Evolutionary conservation across 139 green algal species (phyloP).

Genomic region (Ettlia oleoabundans): DNA sequence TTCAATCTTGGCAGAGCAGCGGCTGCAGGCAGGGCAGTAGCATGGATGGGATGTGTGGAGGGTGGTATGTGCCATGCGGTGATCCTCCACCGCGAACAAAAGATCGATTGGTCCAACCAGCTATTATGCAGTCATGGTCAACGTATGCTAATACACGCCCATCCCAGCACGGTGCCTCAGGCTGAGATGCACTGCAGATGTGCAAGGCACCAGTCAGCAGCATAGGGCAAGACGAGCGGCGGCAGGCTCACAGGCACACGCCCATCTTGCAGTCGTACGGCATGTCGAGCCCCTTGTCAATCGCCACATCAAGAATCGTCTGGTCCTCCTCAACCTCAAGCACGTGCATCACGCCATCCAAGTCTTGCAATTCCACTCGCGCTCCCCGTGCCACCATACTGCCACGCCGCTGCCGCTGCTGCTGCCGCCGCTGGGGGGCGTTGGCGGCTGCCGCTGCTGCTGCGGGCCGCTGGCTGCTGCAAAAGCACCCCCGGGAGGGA

Average conservation of each 20-base stretch:
- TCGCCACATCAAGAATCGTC: conserved; percentile 71
- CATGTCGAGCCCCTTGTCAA: conserved; percentile 80
- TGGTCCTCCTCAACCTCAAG: conserved; percentile 75
- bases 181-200: too few relatives aligned
- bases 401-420: background rate
- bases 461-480: background rate
- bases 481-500: background rate
- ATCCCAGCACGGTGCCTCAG: too few relatives aligned
- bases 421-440: background rate
- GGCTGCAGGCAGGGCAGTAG: conserved; percentile 28
- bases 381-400: background rate
- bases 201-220: too few relatives aligned
- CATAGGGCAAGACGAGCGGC: too few relatives aligned
- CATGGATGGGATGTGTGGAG: too few relatives aligned
- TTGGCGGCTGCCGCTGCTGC: background rate
- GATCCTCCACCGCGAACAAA: too few relatives aligned
- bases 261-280: conserved; percentile 92
- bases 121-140: too few relatives aligned
- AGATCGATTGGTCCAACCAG: too few relatives aligned
- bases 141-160: too few relatives aligned
- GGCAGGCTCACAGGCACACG: conserved; percentile 82
- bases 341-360: conserved; percentile 46
- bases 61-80: background rate
- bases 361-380: conserved; percentile 21
- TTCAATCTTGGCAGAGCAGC: conserved; percentile 30